Percentiles rank a stretch among this genome's conserved stretches.
phyloP scores from a whole-genome alignment of 2,329 filamentous ascomycete species.

The Penicillium sp. region DNA sequence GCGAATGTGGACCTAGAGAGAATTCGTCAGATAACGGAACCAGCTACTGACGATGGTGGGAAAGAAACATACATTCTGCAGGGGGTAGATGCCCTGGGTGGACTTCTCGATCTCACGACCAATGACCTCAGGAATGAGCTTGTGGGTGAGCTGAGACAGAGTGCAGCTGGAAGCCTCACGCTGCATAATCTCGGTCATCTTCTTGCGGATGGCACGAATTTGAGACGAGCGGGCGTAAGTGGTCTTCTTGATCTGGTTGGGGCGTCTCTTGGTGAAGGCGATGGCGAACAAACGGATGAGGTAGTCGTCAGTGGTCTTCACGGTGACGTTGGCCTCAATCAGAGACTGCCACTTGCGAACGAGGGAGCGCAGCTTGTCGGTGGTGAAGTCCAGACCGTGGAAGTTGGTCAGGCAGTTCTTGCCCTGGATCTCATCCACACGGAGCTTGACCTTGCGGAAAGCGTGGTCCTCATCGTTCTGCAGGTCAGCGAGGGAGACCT shows the following conservation, averaged over 20 bases:
- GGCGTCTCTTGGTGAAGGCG: slow-evolving; percentile 97
- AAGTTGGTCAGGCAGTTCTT: slow-evolving; percentile 99
- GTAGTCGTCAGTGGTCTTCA: slow-evolving; percentile 99
- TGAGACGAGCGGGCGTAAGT: slow-evolving; percentile 97
- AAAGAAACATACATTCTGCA: slow-evolving; percentile 84
- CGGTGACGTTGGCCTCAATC: slow-evolving; percentile 98
- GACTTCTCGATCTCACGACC: slow-evolving; percentile 99
- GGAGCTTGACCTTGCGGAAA: slow-evolving; percentile 99
- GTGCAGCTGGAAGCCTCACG: slow-evolving; percentile 94
- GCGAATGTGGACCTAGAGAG: slow-evolving; percentile 87
- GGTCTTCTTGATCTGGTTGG: slow-evolving; percentile 99
- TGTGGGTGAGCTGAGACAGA: slow-evolving; percentile 92
- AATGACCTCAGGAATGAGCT: slow-evolving; percentile 99
- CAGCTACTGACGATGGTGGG: background rate
- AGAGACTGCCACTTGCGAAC: slow-evolving; percentile 99
- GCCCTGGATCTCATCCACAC: slow-evolving; percentile 98
- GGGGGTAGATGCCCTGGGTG: slow-evolving; percentile 98
- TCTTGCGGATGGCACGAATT: slow-evolving; percentile 97
- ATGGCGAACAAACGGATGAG: slow-evolving; percentile 98
- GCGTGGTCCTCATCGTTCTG: slow-evolving; percentile 99
- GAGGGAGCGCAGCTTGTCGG: slow-evolving; percentile 98
- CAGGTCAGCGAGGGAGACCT: slow-evolving; percentile 97
- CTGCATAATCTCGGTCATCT: slow-evolving; percentile 99
- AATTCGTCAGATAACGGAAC: slow-evolving; percentile 25
- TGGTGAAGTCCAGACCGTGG: slow-evolving; percentile 99